Percentiles rank a stretch among this genome's conserved stretches.
Conservation (phyloP, 2,329 filamentous ascomycete genomes). For the Neonectria magnoliae region DNA sequence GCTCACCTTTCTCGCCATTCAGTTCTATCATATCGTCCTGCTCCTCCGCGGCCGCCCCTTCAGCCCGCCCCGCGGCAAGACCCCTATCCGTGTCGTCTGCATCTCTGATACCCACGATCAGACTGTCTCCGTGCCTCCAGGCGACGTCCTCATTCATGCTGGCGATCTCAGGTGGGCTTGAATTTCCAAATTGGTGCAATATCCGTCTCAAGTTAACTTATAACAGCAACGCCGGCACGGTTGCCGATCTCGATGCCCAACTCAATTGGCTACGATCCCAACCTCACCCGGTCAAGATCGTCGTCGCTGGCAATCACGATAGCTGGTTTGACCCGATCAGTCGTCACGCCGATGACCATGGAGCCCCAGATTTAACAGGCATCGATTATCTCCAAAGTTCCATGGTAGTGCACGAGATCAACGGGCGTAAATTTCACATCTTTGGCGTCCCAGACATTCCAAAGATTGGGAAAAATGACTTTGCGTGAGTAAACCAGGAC, state of each 20-base stretch:
- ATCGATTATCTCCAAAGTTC: conserved; percentile 81
- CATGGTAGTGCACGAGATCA: conserved; percentile 70
- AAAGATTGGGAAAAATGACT: conserved; percentile 73
- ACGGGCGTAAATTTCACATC: conserved; percentile 64
- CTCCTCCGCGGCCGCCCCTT: conserved; percentile 74
- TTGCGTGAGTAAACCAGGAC: conserved; percentile 59
- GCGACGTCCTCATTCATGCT: conserved; percentile 89
- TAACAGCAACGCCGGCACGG: conserved; percentile 74
- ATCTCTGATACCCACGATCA: conserved; percentile 88
- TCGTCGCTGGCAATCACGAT: conserved; percentile 91
- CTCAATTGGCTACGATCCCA: conserved; percentile 82
- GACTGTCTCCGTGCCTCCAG: conserved; percentile 70
- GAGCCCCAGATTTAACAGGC: conserved; percentile 70
- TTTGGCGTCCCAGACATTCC: conserved; percentile 88
- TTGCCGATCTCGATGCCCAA: conserved; percentile 79
- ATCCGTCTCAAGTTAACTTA: conserved; percentile 59
- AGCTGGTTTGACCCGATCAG: conserved; percentile 79
- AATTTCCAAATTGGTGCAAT: neutral
- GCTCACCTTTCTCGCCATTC: conserved; percentile 69
- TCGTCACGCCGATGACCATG: conserved; percentile 65
- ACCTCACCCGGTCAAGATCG: conserved; percentile 82
- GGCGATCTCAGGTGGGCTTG: conserved; percentile 60
- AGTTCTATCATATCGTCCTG: conserved; percentile 72
- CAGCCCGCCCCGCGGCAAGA: conserved; percentile 62
- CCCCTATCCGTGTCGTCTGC: conserved; percentile 80